Evolutionary conservation across 495 filamentous ascomycete genomes (phyloP).

Genomic region (Amorphotheca resinae): DNA sequence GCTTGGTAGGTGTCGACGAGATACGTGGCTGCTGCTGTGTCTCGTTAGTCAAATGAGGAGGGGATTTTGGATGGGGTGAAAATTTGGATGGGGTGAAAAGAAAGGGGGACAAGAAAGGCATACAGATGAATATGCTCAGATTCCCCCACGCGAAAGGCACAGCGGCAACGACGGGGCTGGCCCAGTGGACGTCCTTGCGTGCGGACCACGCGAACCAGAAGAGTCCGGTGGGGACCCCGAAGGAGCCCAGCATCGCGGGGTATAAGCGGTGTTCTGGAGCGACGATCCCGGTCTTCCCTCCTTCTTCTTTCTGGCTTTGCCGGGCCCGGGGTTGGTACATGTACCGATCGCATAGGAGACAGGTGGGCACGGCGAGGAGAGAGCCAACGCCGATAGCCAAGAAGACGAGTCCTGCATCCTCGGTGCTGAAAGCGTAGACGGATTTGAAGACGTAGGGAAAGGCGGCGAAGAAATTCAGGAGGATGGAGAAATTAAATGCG

Average conservation of each 20-base stretch:
- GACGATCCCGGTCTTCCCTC: conserved; percentile 22
- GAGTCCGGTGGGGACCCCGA: conserved; percentile 36
- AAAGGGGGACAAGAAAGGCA: background rate
- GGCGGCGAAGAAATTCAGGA: conserved; percentile 56
- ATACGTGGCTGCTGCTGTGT: conserved; percentile 31
- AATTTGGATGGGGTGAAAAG: no score
- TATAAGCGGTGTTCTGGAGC: conserved; percentile 49
- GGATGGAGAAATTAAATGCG: conserved; percentile 48
- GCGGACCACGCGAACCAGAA: conserved; percentile 38
- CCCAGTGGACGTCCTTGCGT: conserved; percentile 28
- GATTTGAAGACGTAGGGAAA: conserved; percentile 41
- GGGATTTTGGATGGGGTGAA: no score
- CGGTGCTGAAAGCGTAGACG: conserved; percentile 37
- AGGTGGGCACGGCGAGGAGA: conserved; percentile 32
- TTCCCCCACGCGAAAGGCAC: conserved; percentile 59
- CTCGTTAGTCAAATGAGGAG: no score
- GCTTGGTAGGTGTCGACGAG: conserved; percentile 47
- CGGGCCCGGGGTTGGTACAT: conserved; percentile 27
- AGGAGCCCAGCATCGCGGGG: conserved; percentile 45
- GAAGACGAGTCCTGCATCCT: conserved; percentile 45
- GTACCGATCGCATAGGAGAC: conserved; percentile 31
- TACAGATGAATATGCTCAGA: conserved; percentile 39
- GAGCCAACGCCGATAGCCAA: conserved; percentile 45
- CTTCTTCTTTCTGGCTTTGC: conserved; percentile 10
- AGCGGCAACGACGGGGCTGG: conserved; percentile 35